phyloP scores from a whole-genome alignment of 352 stramenopile species.

The Phytophthora tentaculata region DNA sequence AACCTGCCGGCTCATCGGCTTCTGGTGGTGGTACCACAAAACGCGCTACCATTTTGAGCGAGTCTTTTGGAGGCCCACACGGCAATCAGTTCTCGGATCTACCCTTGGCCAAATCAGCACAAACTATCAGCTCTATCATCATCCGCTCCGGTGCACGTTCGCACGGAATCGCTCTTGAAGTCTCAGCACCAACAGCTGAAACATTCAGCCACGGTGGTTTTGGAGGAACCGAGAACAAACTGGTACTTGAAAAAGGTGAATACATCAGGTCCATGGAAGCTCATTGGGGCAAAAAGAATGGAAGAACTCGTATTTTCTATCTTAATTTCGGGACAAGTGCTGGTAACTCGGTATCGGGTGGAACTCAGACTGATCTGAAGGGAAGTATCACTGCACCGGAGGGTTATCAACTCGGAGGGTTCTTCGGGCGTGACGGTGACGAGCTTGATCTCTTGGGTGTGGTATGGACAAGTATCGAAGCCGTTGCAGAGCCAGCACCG shows the following conservation, averaged over 20 bases:
- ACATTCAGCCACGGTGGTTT: conserved; percentile 32
- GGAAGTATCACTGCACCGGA: conserved; percentile 21
- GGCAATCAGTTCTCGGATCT: conserved; percentile 34
- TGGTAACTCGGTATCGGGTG: conserved; percentile 25
- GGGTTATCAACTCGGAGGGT: conserved; percentile 32
- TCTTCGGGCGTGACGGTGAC: conserved; percentile 19
- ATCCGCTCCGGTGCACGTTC: conserved; percentile 25
- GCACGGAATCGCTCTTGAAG: conserved; percentile 25
- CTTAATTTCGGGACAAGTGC: conserved; percentile 34
- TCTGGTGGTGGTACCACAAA: not conserved
- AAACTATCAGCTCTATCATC: conserved; percentile 22
- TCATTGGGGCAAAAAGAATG: conserved; percentile 32
- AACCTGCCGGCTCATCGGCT: not conserved
- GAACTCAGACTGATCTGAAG: conserved; percentile 20
- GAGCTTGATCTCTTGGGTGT: conserved; percentile 30
- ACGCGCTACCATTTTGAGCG: conserved; percentile 12
- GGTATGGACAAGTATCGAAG: conserved; percentile 21
- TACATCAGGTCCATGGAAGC: conserved; percentile 38
- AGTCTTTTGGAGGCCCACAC: conserved; percentile 34
- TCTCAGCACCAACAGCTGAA: conserved; percentile 14
- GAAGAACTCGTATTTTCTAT: conserved; percentile 31
- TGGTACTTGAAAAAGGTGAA: conserved; percentile 22
- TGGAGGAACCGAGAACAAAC: conserved; percentile 14
- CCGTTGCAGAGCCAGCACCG: conserved; percentile 10
- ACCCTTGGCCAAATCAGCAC: conserved; percentile 29